Evolutionary conservation across 495 filamentous ascomycete species (phyloP).

Genomic region (Lentithecium fluviatile): DNA sequence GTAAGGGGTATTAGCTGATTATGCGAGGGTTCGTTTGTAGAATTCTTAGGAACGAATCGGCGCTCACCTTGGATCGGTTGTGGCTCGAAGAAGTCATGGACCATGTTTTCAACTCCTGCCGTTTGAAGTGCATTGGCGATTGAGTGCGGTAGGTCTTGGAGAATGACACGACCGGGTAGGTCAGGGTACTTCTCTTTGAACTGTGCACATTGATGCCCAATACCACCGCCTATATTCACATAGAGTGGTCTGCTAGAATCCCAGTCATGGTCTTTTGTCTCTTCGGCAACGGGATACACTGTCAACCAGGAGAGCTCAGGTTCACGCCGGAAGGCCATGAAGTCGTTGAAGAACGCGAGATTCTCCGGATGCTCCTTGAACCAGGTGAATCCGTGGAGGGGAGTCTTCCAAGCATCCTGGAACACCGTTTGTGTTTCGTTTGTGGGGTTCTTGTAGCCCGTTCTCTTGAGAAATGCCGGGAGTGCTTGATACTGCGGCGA

Average conservation of each 20-base stretch:
- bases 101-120: not conserved
- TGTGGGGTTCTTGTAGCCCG: not conserved
- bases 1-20: too few species aligned
- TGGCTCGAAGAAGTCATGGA: not conserved
- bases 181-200: not conserved
- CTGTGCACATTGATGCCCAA: not conserved
- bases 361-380: not conserved
- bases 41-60: too few species aligned
- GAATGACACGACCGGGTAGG: not conserved
- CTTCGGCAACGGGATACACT: not conserved
- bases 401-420: not conserved
- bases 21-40: too few species aligned
- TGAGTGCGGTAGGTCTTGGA: not conserved
- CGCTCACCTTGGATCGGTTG: not conserved
- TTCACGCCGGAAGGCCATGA: not conserved
- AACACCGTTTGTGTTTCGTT: conserved; percentile 2
- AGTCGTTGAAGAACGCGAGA: not conserved
- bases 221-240: not conserved
- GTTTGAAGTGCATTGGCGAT: not conserved
- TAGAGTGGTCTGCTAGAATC: not conserved
- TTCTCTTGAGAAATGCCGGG: conserved; percentile 2
- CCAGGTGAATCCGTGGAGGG: not conserved
- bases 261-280: not conserved
- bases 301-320: not conserved
- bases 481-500: not conserved